phyloP scores from a whole-genome alignment of 768 basidiomycete genomes.

The Rhizopogon sp. region DNA sequence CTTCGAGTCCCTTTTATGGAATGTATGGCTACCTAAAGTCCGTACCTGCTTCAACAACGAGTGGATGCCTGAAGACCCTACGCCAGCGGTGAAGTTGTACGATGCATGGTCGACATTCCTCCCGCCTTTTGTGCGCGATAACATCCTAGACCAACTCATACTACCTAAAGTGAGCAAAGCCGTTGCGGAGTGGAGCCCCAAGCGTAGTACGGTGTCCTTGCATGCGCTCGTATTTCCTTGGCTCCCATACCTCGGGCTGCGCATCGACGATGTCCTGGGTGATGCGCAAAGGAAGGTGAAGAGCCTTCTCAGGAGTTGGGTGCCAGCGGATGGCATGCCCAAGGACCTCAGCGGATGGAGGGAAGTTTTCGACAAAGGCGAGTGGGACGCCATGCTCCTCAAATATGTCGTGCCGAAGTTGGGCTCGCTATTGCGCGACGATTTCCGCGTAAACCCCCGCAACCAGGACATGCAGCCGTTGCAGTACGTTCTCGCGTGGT shows the following conservation, averaged over 20 bases:
- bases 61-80: constrained; percentile 73
- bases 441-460: constrained; percentile 88
- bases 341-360: constrained; percentile 78
- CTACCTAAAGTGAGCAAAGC: constrained; percentile 88
- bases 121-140: constrained; percentile 89
- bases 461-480: constrained; percentile 85
- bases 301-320: constrained; percentile 72
- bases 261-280: constrained; percentile 80
- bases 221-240: constrained; percentile 91
- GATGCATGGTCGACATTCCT: constrained; percentile 86
- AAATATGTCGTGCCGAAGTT: constrained; percentile 93
- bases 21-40: constrained; percentile 92
- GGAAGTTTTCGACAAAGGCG: constrained; percentile 72
- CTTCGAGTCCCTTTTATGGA: constrained; percentile 93
- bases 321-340: constrained; percentile 64
- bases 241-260: constrained; percentile 82
- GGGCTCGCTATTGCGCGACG: constrained; percentile 71
- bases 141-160: constrained; percentile 92
- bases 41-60: constrained; percentile 92
- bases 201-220: constrained; percentile 52
- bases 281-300: constrained; percentile 87
- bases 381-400: constrained; percentile 90
- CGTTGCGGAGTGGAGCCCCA: constrained; percentile 78
- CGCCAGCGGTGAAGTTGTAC: constrained; percentile 76
- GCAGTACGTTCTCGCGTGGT: constrained; percentile 74